Evolutionary conservation across 345 rosid genomes (phyloP), one percentile per base, ranked within the genome.

Genomic region (Stellera chamaejasme): DNA sequence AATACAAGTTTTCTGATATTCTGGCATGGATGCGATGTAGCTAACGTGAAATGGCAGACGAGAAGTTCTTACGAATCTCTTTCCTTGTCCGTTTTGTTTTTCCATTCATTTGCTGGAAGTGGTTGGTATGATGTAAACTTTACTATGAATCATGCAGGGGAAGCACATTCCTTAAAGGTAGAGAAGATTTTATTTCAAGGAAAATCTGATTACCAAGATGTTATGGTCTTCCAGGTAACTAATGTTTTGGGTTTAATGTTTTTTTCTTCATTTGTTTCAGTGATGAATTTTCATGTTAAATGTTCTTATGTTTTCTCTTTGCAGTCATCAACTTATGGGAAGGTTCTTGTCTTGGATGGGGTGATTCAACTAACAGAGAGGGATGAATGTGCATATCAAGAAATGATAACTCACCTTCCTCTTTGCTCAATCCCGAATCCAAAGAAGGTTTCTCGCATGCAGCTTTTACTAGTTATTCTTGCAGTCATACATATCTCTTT

Each of bases 331-430:
- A 82, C 98, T 5, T 92, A 92, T 43, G 98, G 98, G 25, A 92
- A 88, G 64, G 97, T 92, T 65, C 80, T 92, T 43, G 89, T 92
- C 65, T 72, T 92, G 84, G 98, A 92, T 60, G 98, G 98, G 27
- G 94, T 88, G 71, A 86, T 92, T 66, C 98, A 92, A 57, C 90
- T 92, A 15, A 92, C 98, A 1, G 94, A 92, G 75, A 82, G 97
- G 67, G 98, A 92, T 66, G 97, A 92, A 71, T 92, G 97, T 74
- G 97, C 98, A 7, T 92, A 92, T 66, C 98, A 92, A 59, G 98
- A 92, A 79, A 92, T 92, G 98, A 92, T 92, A 49, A 78, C 91
- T 72, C 98, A 92, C 63, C 97, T 92, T 65, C 97, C 97, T 0
- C 84, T 92, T 43, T 88, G 95, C 78, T 88, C 97, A 16, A 88